Evolutionary conservation across 495 filamentous ascomycete genomes (phyloP), one percentile per base, ranked within the genome.

Genomic region (Thermothielavioides terrestris): DNA sequence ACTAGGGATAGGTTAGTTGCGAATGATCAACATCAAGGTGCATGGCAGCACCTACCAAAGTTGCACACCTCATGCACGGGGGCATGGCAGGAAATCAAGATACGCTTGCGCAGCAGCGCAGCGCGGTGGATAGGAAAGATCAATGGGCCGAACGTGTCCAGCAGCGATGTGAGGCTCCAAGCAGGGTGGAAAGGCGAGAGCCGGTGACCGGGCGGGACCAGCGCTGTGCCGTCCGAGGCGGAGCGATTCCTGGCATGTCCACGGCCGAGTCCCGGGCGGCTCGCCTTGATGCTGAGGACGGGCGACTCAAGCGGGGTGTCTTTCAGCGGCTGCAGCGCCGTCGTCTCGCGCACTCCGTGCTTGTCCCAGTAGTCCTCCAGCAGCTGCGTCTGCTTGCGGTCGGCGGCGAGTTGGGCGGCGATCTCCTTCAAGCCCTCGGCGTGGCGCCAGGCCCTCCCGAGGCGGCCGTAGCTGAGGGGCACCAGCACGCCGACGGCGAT

Each of bases 371-470:
- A 96, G 37, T 85, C 75, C 28, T 88, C 83, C 20, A 98, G 70
- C 1, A 76, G 54, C 18, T 80, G 49, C 21, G 76, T 83, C 36
- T 85, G 70, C 15, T 68, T 65, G 12, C 71, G 59, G 61, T 88
- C 72, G 9, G 64, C 60, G 15, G 75, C 76, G 15, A 84, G 70
- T 30, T 68, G 63, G 27, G 77, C 71, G 17, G 89, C 86, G 59
- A 98, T 73, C 15, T 80, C 72, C 69, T 86, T 84, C 47, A 98
- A 63, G 9, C 74, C 77, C 22, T 82, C 75, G 15, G 89, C 91
- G 68, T 95, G 88, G 56, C 82, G 80, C 92, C 92, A 98, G 56
- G 83, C 83, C 58, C 89, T 81, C 9, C 92, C 92, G 22, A 96
- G 73, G 43, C 89, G 79, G 18, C 91, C 90, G 63, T 87, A 85